Evolutionary conservation across 345 rosid species (phyloP), one percentile per base, ranked within the genome.

Genomic region (Tarenaya hassleriana): DNA sequence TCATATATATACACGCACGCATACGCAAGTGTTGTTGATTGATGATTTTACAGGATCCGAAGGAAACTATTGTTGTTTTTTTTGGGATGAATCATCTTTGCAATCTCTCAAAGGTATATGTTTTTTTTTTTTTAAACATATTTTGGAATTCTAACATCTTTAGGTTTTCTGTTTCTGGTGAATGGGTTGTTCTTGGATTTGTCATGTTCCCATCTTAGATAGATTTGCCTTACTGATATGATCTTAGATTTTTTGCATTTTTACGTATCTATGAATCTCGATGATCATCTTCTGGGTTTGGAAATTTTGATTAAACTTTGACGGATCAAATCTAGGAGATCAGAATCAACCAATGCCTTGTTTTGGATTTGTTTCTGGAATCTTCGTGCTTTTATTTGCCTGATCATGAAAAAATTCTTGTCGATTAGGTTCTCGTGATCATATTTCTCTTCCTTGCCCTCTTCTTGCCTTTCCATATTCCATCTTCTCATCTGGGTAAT

Each of bases 11-110:
- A 24, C 29, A 24, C 29, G 5, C 5, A 24, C 29, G 7, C 16
- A 15, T 42, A 21, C 15, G 50, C 59, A 12, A 44, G 34, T 38
- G 4, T 45, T 63, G 21, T 32, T 38, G 14, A 40, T 38, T 10
- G 21, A 34, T 60, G 42, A 17, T 13, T 35, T 41, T 60, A 46
- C 56, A 68, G 64, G 73, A 66, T 69, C 69, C 53, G 31, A 61
- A 44, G 38, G 11, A 50, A 55, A 35, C 16, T 47, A 47, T 1
- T 37, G 47, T 19, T 62, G 4, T 15, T 34, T 50, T 58, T 18
- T n/a, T 47, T 62, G 40, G 17, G 60, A 42, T 31, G 50, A 37
- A 14, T 56, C 54, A 19, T 29, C 43, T 17, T 18, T 16, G 49
- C 48, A 60, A 58, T 56, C 20, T 52, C 35, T 62, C 34, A 52